Evolutionary conservation across 1,139 yeast genomes (phyloP).

Genomic region (Suhomyces choctaworum): DNA sequence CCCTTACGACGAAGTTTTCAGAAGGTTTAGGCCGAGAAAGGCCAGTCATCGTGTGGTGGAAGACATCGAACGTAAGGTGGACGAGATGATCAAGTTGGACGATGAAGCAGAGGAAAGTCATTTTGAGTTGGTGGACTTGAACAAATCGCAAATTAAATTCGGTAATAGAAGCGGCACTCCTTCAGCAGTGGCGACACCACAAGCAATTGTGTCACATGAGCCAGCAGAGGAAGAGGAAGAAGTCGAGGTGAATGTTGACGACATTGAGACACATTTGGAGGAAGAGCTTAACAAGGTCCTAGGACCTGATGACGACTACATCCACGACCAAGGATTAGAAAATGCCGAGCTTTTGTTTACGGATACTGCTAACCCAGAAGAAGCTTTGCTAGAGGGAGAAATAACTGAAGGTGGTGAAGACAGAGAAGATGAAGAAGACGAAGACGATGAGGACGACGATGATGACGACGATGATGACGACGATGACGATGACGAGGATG

Average conservation of each 20-base stretch:
- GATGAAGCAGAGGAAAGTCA: slow-evolving; percentile 81
- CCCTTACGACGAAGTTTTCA: slow-evolving; percentile 56
- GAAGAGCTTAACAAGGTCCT: slow-evolving; percentile 46
- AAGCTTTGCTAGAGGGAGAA: slow-evolving; percentile 11
- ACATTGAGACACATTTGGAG: slow-evolving; percentile 28
- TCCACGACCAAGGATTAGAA: slow-evolving; percentile 6
- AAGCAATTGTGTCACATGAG: slow-evolving; percentile 21
- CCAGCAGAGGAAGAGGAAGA: slow-evolving; percentile 19
- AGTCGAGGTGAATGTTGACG: slow-evolving; percentile 22
- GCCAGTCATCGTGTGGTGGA: slow-evolving; percentile 54
- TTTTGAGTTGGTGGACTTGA: slow-evolving; percentile 72
- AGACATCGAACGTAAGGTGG: slow-evolving; percentile 75
- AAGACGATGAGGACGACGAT: slow-evolving; percentile 23
- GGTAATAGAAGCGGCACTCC: slow-evolving; percentile 25
- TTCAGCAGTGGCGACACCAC: slow-evolving; percentile 25
- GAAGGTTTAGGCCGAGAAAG: slow-evolving; percentile 53
- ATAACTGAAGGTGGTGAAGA: slow-evolving; percentile 19
- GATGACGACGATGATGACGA: slow-evolving; percentile 30
- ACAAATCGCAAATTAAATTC: slow-evolving; percentile 17
- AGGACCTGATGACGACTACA: slow-evolving; percentile 20
- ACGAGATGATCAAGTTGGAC: slow-evolving; percentile 72
- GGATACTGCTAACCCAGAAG: slow-evolving; percentile 16
- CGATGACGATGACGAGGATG: slow-evolving; percentile 33
- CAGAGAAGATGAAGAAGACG: slow-evolving; percentile 17
- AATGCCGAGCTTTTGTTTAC: slow-evolving; percentile 12